Base-by-base conservation (phyloP, 2,329 filamentous ascomycete genomes). In the Pseudogymnoascus sp. region DNA sequence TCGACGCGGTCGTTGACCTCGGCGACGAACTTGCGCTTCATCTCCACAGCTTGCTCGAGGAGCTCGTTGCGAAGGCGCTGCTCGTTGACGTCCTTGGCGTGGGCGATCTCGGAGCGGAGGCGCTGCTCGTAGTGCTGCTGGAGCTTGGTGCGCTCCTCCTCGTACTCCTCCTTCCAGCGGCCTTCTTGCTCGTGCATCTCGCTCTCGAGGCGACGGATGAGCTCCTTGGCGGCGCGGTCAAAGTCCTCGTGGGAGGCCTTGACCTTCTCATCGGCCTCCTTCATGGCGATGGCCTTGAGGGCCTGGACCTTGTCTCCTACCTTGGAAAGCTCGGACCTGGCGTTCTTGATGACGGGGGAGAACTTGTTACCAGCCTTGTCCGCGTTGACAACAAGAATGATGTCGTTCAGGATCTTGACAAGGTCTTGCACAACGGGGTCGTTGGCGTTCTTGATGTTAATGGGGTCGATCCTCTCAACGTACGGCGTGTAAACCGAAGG, bases 401-500 rank as follows among this genome's bases (percentile, higher is more conserved):
- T 88, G 75, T 96, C 91, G 78, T 99, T 99, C 70, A 99, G 83
- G 78, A 96, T 93, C 78, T 91, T 93, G 65, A 96, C 91, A 5
- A 99, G 82, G 71, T 97, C 91, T 76, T 97, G 92, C 21, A 97
- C 90, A 37, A 96, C 83, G 29, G 91, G 90, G 74, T 97, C 93
- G 65, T 87, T 85, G 62, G 89, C 91, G 70, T 91, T 84, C 62
- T 85, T 82, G 23, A 96, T 83, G 60, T 83, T 83, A 64, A 97
- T 79, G 65, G 92, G 86, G 72, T 96, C 90, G 69, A 97, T 91
- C 15, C 86, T 85, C 65, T 86, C 72, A 21, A 77, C 78, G 19
- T 87, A 78, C 46, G 88, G 83, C 62, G 84, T 85, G 72, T 83
- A 83, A 65, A 78, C 80, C 38, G 85, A 88, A 35, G 83, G 86